Evolutionary conservation across 768 basidiomycete genomes (phyloP).

Genomic region (Collybia mongolica): DNA sequence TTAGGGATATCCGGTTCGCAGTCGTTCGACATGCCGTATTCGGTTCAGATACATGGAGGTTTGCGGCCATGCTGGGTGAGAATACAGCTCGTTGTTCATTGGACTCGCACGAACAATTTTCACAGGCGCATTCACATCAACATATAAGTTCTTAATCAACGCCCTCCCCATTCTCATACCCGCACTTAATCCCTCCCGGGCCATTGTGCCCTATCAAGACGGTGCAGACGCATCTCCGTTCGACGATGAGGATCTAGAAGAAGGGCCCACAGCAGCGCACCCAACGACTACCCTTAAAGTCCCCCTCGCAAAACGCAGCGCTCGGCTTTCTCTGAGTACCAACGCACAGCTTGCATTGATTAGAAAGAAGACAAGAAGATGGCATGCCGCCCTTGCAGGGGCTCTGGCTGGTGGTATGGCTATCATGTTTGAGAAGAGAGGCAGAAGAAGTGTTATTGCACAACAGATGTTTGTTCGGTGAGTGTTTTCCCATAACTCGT

Average conservation of each 20-base stretch:
- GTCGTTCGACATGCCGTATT: constrained; percentile 82
- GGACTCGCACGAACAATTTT: background rate
- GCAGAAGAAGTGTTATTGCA: constrained; percentile 64
- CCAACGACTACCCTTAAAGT: constrained; percentile 24
- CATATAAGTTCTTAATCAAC: constrained; percentile 82
- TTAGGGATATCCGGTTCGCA: constrained; percentile 60
- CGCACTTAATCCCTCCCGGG: constrained; percentile 29
- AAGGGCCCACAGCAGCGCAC: constrained; percentile 22
- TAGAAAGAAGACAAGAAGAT: constrained; percentile 64
- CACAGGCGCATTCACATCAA: constrained; percentile 67
- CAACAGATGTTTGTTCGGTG: constrained; percentile 91
- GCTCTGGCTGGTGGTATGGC: constrained; percentile 70
- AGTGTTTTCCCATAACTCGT: constrained; percentile 18
- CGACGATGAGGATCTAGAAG: constrained; percentile 10
- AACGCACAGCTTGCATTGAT: constrained; percentile 64
- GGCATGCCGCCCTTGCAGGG: constrained; percentile 83
- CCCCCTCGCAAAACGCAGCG: constrained; percentile 32
- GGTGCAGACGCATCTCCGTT: constrained; percentile 24
- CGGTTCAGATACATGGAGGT: constrained; percentile 78
- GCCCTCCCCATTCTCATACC: constrained; percentile 72
- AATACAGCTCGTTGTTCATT: background rate
- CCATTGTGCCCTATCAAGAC: constrained; percentile 24
- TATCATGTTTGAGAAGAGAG: constrained; percentile 75
- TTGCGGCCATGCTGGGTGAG: constrained; percentile 84
- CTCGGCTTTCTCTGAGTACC: constrained; percentile 60